Evolutionary conservation across 495 filamentous ascomycete species (phyloP), one percentile per base, ranked within the genome.

Genomic region (Thermochaetoides thermophila): DNA sequence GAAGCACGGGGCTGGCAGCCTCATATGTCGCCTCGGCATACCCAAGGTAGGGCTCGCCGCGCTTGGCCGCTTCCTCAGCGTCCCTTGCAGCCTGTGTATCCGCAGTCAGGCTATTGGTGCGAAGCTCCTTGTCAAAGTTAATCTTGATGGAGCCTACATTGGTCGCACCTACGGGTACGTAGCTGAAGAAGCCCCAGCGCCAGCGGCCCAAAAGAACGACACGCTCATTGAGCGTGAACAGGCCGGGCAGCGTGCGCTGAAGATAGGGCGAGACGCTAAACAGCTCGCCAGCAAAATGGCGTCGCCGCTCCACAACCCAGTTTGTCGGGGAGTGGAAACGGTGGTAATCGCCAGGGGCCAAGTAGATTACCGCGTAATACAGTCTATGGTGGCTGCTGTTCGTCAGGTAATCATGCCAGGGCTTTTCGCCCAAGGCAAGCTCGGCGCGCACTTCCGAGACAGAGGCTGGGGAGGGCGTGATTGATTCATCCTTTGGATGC

Each of bases 341-440:
- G 59, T 99, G 89, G 62, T 99, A 99, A 57, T 99, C 89, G 17
- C 89, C 89, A 0, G 89, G 89, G 0, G 89, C 89, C n/a, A 99
- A 73, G 59, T 99, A 99, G 46, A 99, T 74, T 35, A 99, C 89
- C 28, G 77, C 74, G 53, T 95, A 99, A 64, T 84, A 93, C 17
- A 97, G 71, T n/a, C 73, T 67, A 17, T 70, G 74, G 11, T 67
- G 66, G 27, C 57, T 63, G 34, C 72, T 76, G 1, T 61, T 49
- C 0, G 60, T 57, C 12, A 71, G 53, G 8, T 76, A 70, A 5
- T 75, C 61, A 56, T 85, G 89, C 85, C 85, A 94, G 4, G 81
- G 73, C 33, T 61, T 63, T 26, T 81, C 78, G 11, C 69, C 74
- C 1, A 71, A 71, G 8, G 81, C 84, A 29, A 97, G 66, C 39